Base-by-base conservation (phyloP, 352 stramenopile genomes). In the Globisporangium emineosum region DNA sequence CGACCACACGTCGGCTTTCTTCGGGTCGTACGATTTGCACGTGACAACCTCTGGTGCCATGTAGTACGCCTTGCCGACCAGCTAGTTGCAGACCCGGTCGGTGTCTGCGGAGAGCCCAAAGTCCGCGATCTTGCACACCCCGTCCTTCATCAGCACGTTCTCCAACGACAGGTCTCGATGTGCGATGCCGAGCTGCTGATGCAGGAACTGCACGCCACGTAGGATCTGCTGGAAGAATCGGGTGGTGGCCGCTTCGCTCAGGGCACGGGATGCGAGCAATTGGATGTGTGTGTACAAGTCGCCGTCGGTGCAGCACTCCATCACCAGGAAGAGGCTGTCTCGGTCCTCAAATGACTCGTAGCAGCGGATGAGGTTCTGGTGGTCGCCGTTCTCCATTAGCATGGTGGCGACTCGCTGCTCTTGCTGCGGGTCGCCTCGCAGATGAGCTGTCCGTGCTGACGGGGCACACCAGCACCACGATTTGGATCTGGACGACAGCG, bases 1-100 rank as follows among this genome's bases (percentile, higher is more conserved):
- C 25, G 84, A 89, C 84, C 84, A 93, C 30, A 90, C 66, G 51
- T 92, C 83, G 25, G 72, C 77, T 0, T 32, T 54, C 21, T 70
- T 74, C 0, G 81, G 69, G 66, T 88, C 72, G 71, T 81, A 83
- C 49, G 19, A 10, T 12, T 29, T 32, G 13, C 25, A 5, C 2
- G n/a, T 5, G 2, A 54, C 49, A 4, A 54, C 5, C 25, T 54
- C 49, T 1, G 49, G 49, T 5, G 49, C 49, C 49, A 54, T 54
- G 49, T 35, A 54, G 49, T 54, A 54, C 23, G 23, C 23, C 21
- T 53, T 53, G 47, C 47, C 23, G 47, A 53, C 21, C n/a, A 40
- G 33, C 9, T 40, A 9, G 4, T 1, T 40, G 33, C 33, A 40
- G 1, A 40, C 5, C 33, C 33, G 33, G 33, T 40, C 33, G 2